These are phyloP conservation scores for Suillus variegatus DNA, from an alignment of 768 basidiomycete genomes.

Conservation along the genomic window DNA sequence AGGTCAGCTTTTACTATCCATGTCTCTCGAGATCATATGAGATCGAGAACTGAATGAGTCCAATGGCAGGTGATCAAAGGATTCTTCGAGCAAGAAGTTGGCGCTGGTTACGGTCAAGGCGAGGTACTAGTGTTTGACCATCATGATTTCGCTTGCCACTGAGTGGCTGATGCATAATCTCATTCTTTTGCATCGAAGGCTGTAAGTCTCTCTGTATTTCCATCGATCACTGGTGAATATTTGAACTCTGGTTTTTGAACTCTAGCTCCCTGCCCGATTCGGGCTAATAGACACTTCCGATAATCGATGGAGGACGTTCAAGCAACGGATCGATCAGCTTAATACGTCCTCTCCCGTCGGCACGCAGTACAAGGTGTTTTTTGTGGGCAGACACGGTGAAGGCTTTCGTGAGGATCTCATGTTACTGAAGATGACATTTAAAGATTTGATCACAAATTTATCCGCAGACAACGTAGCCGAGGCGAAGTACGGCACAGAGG, in stretches of 20 bases:
- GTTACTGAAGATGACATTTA: conserved; percentile 50
- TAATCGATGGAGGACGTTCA: conserved; percentile 52
- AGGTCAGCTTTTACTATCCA: background rate
- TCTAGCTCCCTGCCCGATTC: conserved; percentile 56
- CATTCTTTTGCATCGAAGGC: background rate
- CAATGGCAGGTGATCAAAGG: conserved; percentile 4
- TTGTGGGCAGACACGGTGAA: conserved; percentile 71
- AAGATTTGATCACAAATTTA: conserved; percentile 45
- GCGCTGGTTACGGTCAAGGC: background rate
- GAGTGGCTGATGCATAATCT: background rate
- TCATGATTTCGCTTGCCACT: background rate
- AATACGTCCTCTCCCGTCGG: conserved; percentile 41
- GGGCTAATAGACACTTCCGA: conserved; percentile 54
- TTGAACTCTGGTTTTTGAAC: background rate
- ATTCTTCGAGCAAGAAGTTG: background rate
- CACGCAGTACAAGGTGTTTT: conserved; percentile 61
- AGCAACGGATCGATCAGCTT: conserved; percentile 42
- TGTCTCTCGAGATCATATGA: background rate
- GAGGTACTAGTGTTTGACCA: background rate
- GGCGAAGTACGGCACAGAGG: conserved; percentile 60
- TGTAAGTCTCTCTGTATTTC: background rate
- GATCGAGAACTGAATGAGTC: background rate
- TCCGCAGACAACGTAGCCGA: conserved; percentile 69
- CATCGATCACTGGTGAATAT: background rate
- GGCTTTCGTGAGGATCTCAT: conserved; percentile 59